These are phyloP conservation scores for Pseudogymnoascus sp. DNA, from an alignment of 2,329 filamentous ascomycete genomes.

Conservation along the genomic window DNA sequence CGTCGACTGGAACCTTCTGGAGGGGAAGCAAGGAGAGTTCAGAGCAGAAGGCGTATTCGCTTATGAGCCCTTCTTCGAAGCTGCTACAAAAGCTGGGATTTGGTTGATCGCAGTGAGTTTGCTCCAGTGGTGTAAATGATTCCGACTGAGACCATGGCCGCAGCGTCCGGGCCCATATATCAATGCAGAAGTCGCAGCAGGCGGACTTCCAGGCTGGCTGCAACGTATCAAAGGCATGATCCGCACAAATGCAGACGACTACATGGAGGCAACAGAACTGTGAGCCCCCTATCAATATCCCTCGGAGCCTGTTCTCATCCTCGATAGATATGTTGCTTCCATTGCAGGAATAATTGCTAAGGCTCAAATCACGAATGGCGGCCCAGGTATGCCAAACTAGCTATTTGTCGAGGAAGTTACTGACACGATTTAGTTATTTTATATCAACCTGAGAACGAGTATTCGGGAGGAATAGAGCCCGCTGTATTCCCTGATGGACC, in stretches of 20 bases:
- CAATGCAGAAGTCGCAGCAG: slow-evolving; percentile 66
- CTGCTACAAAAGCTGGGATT: slow-evolving; percentile 61
- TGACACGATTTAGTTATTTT: slow-evolving; percentile 46
- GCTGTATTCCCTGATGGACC: slow-evolving; percentile 48
- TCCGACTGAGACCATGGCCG: background rate
- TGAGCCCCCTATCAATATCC: slow-evolving; percentile 25
- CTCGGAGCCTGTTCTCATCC: background rate
- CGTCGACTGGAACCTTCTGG: slow-evolving; percentile 66
- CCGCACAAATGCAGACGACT: slow-evolving; percentile 52
- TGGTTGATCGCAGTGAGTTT: slow-evolving; percentile 54
- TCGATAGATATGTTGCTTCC: slow-evolving; percentile 47
- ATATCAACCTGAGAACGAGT: slow-evolving; percentile 74
- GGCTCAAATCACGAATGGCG: slow-evolving; percentile 71
- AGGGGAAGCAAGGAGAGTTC: slow-evolving; percentile 62
- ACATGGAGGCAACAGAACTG: slow-evolving; percentile 51
- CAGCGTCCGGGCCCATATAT: slow-evolving; percentile 60
- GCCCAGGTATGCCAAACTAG: slow-evolving; percentile 33
- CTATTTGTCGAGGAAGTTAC: slow-evolving; percentile 25
- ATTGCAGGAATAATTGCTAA: slow-evolving; percentile 59
- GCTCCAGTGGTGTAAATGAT: slow-evolving; percentile 13
- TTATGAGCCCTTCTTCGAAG: slow-evolving; percentile 65
- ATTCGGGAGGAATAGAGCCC: slow-evolving; percentile 35
- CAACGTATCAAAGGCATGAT: slow-evolving; percentile 54
- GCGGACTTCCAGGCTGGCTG: slow-evolving; percentile 72
- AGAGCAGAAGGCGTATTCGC: slow-evolving; percentile 62